phyloP scores from a whole-genome alignment of 371 early-diverging fungal species.

The Cokeromyces recurvatus region DNA sequence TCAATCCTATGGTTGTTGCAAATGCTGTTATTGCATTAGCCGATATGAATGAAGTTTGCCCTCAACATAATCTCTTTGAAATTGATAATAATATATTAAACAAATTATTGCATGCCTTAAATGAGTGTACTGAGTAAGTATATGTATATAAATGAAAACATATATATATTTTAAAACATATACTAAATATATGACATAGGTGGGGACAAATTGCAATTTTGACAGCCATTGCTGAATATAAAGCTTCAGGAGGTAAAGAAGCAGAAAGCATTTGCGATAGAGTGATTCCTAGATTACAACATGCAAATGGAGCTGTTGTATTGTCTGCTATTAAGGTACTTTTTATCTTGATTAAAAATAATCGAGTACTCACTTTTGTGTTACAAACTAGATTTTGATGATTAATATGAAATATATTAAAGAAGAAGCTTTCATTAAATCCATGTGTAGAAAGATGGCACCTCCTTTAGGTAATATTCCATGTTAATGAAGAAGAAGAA shows the following conservation, averaged over 20 bases:
- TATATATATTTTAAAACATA: too few species aligned
- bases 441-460: constrained; percentile 77
- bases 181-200: too few species aligned
- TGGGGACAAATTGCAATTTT: constrained; percentile 97
- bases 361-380: too few species aligned
- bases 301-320: constrained; percentile 91
- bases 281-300: constrained; percentile 85
- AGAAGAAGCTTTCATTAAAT: constrained; percentile 63
- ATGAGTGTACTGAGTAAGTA: constrained; percentile 97
- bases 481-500: too few species aligned
- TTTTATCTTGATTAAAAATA: too few species aligned
- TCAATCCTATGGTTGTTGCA: constrained; percentile 94
- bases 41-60: constrained; percentile 89
- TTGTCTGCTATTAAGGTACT: constrained; percentile 73
- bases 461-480: constrained; percentile 87
- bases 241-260: constrained; percentile 65
- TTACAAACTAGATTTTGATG: constrained; percentile 59
- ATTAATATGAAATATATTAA: constrained; percentile 60
- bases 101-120: constrained; percentile 90
- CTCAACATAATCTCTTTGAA: constrained; percentile 71
- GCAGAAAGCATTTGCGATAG: constrained; percentile 88
- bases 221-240: constrained; percentile 76
- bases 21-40: constrained; percentile 93
- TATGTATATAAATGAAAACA: too few species aligned
- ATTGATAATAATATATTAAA: constrained; percentile 76